Conservation (phyloP, 1,284 basidiomycete species). For the Ustilago vetiveriae region DNA sequence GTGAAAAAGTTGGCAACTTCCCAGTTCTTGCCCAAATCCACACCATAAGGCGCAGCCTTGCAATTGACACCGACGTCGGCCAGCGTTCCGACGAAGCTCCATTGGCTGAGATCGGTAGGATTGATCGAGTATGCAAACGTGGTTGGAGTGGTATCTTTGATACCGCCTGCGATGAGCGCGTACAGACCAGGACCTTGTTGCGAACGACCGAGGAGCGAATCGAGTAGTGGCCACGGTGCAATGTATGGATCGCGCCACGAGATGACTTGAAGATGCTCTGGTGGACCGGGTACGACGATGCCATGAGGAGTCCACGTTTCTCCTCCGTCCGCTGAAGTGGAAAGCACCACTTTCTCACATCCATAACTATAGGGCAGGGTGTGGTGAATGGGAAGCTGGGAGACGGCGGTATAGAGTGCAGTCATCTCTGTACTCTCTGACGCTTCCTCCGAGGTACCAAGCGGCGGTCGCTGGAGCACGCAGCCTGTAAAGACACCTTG, state of each 20-base stretch:
- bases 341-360: constrained; percentile 50
- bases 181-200: constrained; percentile 20
- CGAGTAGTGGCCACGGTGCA: constrained; percentile 46
- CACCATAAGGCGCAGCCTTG: constrained; percentile 30
- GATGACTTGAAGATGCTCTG: constrained; percentile 41
- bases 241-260: constrained; percentile 58
- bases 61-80: constrained; percentile 39
- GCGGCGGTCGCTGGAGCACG: constrained; percentile 41
- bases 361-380: constrained; percentile 49
- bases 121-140: constrained; percentile 51
- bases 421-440: constrained; percentile 35
- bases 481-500: constrained; percentile 56
- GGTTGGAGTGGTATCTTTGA: constrained; percentile 43
- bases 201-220: constrained; percentile 29
- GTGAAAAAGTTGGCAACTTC: constrained; percentile 56
- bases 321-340: constrained; percentile 50
- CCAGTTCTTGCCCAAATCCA: constrained; percentile 56
- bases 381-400: constrained; percentile 52
- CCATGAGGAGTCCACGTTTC: constrained; percentile 38
- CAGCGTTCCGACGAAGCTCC: constrained; percentile 46
- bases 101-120: constrained; percentile 34
- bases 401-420: constrained; percentile 57
- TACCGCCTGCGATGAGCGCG: constrained; percentile 51
- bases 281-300: constrained; percentile 41
- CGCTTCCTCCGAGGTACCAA: constrained; percentile 14